Evolutionary conservation across 805 yeast genomes (phyloP).

Genomic region (Lachancea quebecensis): DNA sequence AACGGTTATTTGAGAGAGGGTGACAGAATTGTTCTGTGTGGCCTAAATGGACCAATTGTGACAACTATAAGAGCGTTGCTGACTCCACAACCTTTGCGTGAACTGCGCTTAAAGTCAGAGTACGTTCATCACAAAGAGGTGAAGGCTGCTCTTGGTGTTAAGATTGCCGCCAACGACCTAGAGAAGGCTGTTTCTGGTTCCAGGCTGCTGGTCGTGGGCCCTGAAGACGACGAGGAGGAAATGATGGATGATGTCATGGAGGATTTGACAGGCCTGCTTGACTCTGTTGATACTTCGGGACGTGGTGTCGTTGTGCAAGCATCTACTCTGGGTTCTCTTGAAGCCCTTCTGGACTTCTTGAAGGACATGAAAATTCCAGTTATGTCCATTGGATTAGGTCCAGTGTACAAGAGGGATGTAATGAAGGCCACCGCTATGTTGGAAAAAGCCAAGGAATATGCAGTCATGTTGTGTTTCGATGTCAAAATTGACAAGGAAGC

Average conservation of each 20-base stretch:
- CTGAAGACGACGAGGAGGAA: slow-evolving; percentile 96
- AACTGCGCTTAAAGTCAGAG: slow-evolving; percentile 92
- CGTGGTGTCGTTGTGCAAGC: slow-evolving; percentile 98
- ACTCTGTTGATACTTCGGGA: slow-evolving; percentile 91
- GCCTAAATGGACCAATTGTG: slow-evolving; percentile 96
- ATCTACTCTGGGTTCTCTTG: slow-evolving; percentile 95
- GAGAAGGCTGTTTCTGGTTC: slow-evolving; percentile 99
- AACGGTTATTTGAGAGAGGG: slow-evolving; percentile 94
- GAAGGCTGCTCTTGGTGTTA: slow-evolving; percentile 98
- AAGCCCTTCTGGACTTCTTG: slow-evolving; percentile 92
- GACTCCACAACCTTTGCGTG: slow-evolving; percentile 97
- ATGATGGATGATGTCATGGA: slow-evolving; percentile 98
- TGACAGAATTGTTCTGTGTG: slow-evolving; percentile 92
- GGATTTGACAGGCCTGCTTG: slow-evolving; percentile 88
- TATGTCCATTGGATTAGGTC: slow-evolving; percentile 97
- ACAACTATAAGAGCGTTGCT: slow-evolving; percentile 91
- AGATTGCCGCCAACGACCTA: slow-evolving; percentile 94
- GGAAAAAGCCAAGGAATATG: slow-evolving; percentile 90
- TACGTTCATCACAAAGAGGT: slow-evolving; percentile 96
- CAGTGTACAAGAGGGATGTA: slow-evolving; percentile 95
- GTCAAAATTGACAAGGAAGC: slow-evolving; percentile 97
- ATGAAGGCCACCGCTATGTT: slow-evolving; percentile 97
- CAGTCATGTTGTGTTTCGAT: slow-evolving; percentile 98
- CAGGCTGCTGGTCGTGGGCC: slow-evolving; percentile 87
- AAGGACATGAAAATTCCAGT: slow-evolving; percentile 99